These are phyloP conservation scores for Microglena sp. DNA, from an alignment of 139 green algal genomes.

Conservation along the genomic window DNA sequence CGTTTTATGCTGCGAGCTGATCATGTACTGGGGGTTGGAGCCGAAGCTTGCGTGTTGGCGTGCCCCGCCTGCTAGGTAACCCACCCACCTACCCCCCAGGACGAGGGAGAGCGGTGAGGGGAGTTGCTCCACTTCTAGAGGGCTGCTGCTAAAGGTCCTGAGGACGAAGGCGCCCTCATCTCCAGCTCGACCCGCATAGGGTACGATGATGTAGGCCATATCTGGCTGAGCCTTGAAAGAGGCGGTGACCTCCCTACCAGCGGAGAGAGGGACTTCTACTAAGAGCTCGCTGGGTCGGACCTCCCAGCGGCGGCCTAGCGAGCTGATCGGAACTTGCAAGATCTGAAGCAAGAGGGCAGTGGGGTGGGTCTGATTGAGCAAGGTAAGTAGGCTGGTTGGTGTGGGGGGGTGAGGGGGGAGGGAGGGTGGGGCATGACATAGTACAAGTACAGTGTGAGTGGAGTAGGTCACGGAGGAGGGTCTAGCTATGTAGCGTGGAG, in stretches of 20 bases:
- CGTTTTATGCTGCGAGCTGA: conserved; percentile 13
- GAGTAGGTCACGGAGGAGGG: no score
- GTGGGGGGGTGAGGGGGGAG: background rate
- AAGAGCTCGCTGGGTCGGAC: conserved; percentile 15
- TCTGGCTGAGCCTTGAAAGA: conserved; percentile 23
- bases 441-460: no score
- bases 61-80: conserved; percentile 25
- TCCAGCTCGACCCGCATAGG: conserved; percentile 27
- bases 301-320: conserved; percentile 26
- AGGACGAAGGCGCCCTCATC: conserved; percentile 46
- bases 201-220: conserved; percentile 31
- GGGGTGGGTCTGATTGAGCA: no score
- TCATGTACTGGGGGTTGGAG: conserved; percentile 54
- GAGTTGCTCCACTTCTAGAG: conserved; percentile 49
- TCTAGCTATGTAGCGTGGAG: no score
- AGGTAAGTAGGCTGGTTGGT: background rate
- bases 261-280: conserved; percentile 6
- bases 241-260: conserved; percentile 18
- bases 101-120: conserved; percentile 34
- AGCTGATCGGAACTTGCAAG: conserved; percentile 12
- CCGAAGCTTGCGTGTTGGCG: conserved; percentile 25
- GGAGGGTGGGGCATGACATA: no score
- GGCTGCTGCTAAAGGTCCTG: conserved; percentile 22
- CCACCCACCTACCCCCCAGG: conserved; percentile 26
- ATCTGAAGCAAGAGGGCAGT: conserved; percentile 7